phyloP scores from a whole-genome alignment of 2,329 filamentous ascomycete species.

The Achaetomium macrosporum region DNA sequence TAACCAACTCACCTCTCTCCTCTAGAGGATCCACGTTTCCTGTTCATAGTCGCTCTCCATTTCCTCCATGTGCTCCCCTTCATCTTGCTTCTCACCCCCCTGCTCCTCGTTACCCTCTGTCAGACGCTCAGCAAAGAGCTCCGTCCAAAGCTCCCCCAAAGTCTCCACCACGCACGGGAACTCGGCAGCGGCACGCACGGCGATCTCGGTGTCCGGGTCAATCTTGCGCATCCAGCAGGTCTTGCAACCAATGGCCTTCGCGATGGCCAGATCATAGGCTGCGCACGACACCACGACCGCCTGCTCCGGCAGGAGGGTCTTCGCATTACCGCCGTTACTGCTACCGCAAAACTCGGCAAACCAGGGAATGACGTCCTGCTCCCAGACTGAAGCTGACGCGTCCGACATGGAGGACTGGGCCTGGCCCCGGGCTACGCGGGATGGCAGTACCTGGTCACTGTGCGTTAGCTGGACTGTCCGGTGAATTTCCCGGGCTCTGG shows the following conservation, averaged over 20 bases:
- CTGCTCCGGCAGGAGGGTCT: background rate
- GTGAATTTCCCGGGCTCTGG: too few species aligned
- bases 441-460: background rate
- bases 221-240: constrained; percentile 3
- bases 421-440: background rate
- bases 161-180: background rate
- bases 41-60: background rate
- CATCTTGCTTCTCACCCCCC: background rate
- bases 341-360: background rate
- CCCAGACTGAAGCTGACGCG: background rate
- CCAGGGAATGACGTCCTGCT: background rate
- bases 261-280: background rate
- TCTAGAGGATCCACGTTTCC: background rate
- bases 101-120: too few species aligned
- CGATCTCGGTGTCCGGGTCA: background rate
- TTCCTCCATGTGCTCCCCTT: background rate
- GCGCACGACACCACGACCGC: constrained; percentile 3
- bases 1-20: background rate
- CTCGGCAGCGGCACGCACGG: background rate
- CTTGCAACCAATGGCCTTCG: background rate
- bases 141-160: background rate
- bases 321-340: background rate
- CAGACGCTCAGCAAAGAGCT: background rate
- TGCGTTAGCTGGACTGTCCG: background rate
- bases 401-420: background rate